Evolutionary conservation across 208 protist genomes (phyloP).

Genomic region (Polymyxa betae): DNA sequence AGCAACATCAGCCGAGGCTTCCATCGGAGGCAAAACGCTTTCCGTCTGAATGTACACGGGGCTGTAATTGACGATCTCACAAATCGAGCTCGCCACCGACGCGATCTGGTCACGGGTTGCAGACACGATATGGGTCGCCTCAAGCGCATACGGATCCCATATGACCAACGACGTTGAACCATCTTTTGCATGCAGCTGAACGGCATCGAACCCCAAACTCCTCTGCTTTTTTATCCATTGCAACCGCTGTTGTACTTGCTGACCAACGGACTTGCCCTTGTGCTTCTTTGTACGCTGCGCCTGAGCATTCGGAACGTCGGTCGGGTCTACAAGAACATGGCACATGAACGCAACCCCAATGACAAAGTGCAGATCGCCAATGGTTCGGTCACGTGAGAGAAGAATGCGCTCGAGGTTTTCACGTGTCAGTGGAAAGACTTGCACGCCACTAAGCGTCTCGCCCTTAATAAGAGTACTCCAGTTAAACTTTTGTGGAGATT

Average conservation of each 20-base stretch:
- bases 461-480: not conserved
- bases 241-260: not conserved
- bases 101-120: not conserved
- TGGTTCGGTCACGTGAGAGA: not conserved
- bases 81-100: not conserved
- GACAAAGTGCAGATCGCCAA: constrained; percentile 6
- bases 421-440: not conserved
- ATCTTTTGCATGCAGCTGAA: not conserved
- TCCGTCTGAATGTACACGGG: not conserved
- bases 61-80: not conserved
- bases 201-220: not conserved
- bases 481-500: not conserved
- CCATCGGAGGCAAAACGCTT: not conserved
- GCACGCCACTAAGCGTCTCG: not conserved
- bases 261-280: not conserved
- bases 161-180: not conserved
- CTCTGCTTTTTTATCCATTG: not conserved
- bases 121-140: not conserved
- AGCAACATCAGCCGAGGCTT: not conserved
- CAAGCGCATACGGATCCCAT: not conserved
- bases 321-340: not conserved
- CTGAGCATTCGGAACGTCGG: not conserved
- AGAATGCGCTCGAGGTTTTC: not conserved
- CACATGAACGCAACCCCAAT: not conserved
- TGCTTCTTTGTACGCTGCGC: not conserved